Base-by-base conservation (phyloP, 1,284 basidiomycete species). In the Exsudoporus floridanus region DNA sequence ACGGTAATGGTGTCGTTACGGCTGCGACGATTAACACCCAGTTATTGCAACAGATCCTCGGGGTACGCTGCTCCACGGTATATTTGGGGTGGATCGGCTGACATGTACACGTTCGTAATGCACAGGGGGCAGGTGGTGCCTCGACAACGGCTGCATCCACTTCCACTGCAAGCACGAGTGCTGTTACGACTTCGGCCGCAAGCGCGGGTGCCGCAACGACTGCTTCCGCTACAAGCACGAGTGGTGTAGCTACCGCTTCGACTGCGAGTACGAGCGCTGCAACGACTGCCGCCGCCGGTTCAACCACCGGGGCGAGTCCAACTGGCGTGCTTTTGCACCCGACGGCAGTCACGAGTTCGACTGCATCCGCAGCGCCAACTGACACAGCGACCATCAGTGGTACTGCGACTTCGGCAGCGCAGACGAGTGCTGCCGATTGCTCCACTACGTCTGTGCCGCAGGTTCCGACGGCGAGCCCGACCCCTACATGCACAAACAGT, bases 1-100 rank as follows among this genome's bases (percentile, higher is more conserved):
- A 67, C 16, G 62, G 62, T 9, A 60, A 67, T 21, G 65, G 59
- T 14, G 41, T 67, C 27, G 58, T 64, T 16, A 67, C 65, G 0
- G 61, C 63, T 19, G 62, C 62, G 6, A 62, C 54, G 19, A 55
- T 64, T 23, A 62, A 67, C 14, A 57, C 50, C 4, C 59, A 66
- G 18, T 14, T 13, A 5, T 46, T 64, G 31, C 52, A 64, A n/a
- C 59, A 64, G 36, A 60, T 66, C 19, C 46, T 64, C 12, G 56
- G 51, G 31, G 61, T 64, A 43, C 6, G 54, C 13, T 19, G 3
- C 30, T 38, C 28, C 9, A 14, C 7, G 8, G 5, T 9, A 28
- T 13, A 8, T 41, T n/a, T 13, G n/a, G n/a, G 42, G 37, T 13
- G 4, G 28, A 42, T 23, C 7, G 19, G 12, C 42, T 61, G 41